phyloP scores from a whole-genome alignment of 2,329 filamentous ascomycete species.

The Grosmannia serpens region DNA sequence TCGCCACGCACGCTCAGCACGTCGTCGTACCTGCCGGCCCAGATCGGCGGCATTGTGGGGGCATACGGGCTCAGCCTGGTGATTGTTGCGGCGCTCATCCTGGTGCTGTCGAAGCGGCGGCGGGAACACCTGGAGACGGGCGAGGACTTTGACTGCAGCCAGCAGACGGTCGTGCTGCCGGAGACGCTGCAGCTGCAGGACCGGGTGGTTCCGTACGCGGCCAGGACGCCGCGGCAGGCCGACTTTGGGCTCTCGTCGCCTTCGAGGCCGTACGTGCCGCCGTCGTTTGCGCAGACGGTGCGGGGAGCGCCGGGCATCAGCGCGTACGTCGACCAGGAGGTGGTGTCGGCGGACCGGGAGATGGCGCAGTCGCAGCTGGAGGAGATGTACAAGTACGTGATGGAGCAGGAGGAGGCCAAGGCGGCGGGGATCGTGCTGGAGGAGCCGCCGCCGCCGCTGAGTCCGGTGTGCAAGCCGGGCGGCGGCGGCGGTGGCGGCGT shows the following conservation, averaged over 20 bases:
- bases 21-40: constrained; percentile 57
- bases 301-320: constrained; percentile 46
- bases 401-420: constrained; percentile 73
- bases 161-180: constrained; percentile 8
- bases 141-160: constrained; percentile 34
- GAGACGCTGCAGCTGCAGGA: constrained; percentile 15
- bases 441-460: constrained; percentile 24
- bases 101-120: constrained; percentile 46
- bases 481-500: background rate
- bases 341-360: constrained; percentile 62
- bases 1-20: constrained; percentile 48
- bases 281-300: background rate
- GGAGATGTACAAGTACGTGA: constrained; percentile 80
- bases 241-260: no score
- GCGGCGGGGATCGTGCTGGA: constrained; percentile 40
- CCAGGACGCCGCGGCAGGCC: constrained; percentile 17
- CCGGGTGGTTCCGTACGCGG: constrained; percentile 16
- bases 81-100: constrained; percentile 55
- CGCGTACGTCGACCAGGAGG: constrained; percentile 61
- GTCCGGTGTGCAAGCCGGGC: constrained; percentile 9
- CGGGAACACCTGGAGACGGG: constrained; percentile 39
- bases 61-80: constrained; percentile 71
- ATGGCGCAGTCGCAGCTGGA: constrained; percentile 77
- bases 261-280: background rate
- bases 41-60: constrained; percentile 74